phyloP scores from a whole-genome alignment of 345 rosid species.

The Citrus maxima region DNA sequence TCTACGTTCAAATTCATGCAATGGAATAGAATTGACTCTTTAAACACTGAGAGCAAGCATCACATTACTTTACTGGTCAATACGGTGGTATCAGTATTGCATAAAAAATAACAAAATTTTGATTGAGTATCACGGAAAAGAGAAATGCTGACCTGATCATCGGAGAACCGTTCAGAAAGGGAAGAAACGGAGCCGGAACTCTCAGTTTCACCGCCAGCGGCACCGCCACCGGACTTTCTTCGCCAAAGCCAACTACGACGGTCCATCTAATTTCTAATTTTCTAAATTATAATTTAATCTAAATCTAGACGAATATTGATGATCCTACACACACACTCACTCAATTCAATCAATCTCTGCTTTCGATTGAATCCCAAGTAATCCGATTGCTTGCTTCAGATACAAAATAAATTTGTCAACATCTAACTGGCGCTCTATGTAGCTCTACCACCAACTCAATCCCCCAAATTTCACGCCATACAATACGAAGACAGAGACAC shows the following conservation, averaged over 20 bases:
- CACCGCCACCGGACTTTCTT: constrained; percentile 68
- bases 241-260: constrained; percentile 82
- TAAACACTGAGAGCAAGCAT: neutral
- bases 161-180: constrained; percentile 63
- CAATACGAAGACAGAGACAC: neutral
- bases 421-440: constrained; percentile 1
- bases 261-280: constrained; percentile 40
- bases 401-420: constrained; percentile 15
- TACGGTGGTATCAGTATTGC: neutral
- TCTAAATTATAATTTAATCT: constrained; percentile 8
- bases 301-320: too few relatives aligned
- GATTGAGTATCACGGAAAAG: neutral
- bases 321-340: too few relatives aligned
- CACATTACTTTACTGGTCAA: neutral
- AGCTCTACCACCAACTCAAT: constrained; percentile 27
- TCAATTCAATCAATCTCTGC: neutral
- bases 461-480: constrained; percentile 51
- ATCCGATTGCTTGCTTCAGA: constrained; percentile 12
- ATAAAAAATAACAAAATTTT: neutral
- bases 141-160: constrained; percentile 50
- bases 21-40: too few relatives aligned
- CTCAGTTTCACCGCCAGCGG: constrained; percentile 67
- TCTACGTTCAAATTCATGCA: too few relatives aligned
- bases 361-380: constrained; percentile 5
- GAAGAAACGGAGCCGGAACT: constrained; percentile 66